phyloP scores from a whole-genome alignment of 2,329 filamentous ascomycete genomes.

The Aureobasidium sp. region DNA sequence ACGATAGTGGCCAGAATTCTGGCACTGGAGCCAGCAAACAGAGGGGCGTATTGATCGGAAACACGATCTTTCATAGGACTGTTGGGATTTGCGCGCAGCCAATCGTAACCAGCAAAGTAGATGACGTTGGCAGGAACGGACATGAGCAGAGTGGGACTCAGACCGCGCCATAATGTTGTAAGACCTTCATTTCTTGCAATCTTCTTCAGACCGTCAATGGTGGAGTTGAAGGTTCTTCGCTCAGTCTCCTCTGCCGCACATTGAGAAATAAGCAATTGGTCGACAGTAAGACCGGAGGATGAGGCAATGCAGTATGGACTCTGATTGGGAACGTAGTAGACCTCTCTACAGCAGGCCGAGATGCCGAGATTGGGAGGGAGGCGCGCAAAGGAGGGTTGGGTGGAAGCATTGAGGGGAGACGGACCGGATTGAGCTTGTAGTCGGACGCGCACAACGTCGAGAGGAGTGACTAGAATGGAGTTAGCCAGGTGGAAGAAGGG shows the following conservation, averaged over 20 bases:
- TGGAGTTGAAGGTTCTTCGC: constrained; percentile 77
- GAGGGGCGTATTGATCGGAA: constrained; percentile 66
- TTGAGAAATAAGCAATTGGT: constrained; percentile 45
- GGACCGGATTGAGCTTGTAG: constrained; percentile 72
- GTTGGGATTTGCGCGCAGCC: constrained; percentile 65
- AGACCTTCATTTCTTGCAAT: constrained; percentile 90
- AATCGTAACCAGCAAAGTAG: constrained; percentile 97
- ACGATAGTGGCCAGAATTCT: constrained; percentile 72
- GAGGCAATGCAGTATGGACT: constrained; percentile 70
- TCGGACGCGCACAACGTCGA: constrained; percentile 93
- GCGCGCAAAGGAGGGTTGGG: constrained; percentile 52
- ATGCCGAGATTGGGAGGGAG: constrained; percentile 82
- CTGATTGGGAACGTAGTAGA: constrained; percentile 90
- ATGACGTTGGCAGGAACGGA: constrained; percentile 93
- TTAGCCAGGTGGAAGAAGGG: constrained; percentile 1
- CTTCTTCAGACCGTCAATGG: constrained; percentile 84
- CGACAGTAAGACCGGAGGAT: constrained; percentile 34
- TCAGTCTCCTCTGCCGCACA: constrained; percentile 87
- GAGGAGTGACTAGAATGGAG: constrained; percentile 67
- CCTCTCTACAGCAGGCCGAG: constrained; percentile 90
- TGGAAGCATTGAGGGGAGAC: constrained; percentile 47
- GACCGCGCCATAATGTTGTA: constrained; percentile 79
- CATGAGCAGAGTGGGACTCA: constrained; percentile 94
- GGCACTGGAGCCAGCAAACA: constrained; percentile 72
- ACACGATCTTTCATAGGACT: constrained; percentile 61